Evolutionary conservation across 164 flowering plant species (phyloP).

Genomic region (Pachysandra terminalis): DNA sequence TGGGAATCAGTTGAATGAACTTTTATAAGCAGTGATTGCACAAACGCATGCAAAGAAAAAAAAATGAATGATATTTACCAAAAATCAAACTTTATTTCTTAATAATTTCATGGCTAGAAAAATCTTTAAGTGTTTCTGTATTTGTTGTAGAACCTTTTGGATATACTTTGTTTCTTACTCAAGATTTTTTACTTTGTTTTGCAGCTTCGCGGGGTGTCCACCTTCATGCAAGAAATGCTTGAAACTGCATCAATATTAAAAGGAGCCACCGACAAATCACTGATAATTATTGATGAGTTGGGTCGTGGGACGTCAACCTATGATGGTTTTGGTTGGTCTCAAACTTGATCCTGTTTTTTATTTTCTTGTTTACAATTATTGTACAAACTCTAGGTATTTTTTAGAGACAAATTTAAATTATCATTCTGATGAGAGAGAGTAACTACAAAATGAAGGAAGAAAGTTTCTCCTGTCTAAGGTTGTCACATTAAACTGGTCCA

Average conservation of each 20-base stretch:
- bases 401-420: no score
- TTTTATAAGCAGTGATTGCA: no score
- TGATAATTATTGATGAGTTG: slow-evolving; percentile 94
- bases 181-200: slow-evolving; percentile 15
- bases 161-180: background rate
- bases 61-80: no score
- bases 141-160: background rate
- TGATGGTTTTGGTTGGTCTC: slow-evolving; percentile 93
- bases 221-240: slow-evolving; percentile 99
- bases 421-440: no score
- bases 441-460: no score
- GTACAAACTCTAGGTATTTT: no score
- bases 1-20: background rate
- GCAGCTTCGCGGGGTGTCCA: slow-evolving; percentile 93
- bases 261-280: slow-evolving; percentile 90
- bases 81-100: no score
- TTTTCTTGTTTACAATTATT: background rate
- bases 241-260: slow-evolving; percentile 97
- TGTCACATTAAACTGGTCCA: no score
- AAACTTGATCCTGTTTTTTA: background rate
- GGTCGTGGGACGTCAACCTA: slow-evolving; percentile 99
- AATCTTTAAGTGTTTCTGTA: no score
- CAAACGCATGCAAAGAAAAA: no score
- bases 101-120: no score
- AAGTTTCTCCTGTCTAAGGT: no score